Percentiles rank a stretch among this genome's conserved stretches.
These are phyloP conservation scores for Penicillium sp. DNA, from an alignment of 2,329 filamentous ascomycete genomes.

Conservation along the genomic window DNA sequence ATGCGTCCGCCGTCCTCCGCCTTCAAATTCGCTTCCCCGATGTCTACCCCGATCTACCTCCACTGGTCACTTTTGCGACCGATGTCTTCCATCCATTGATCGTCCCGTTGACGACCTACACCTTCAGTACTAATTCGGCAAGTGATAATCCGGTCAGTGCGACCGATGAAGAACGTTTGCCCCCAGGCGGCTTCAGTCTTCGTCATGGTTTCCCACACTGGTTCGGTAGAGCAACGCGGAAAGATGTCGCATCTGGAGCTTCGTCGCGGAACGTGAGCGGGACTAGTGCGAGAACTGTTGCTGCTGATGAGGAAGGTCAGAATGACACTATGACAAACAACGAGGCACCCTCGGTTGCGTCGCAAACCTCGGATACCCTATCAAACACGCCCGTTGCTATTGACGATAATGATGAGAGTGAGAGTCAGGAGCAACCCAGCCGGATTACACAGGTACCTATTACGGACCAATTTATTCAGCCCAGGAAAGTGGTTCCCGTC, in stretches of 20 bases:
- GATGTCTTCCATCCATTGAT: constrained; percentile 96
- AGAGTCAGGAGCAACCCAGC: neutral
- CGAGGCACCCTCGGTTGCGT: constrained; percentile 2
- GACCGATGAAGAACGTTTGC: constrained; percentile 78
- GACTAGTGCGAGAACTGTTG: constrained; percentile 32
- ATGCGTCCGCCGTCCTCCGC: constrained; percentile 81
- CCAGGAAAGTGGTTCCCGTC: constrained; percentile 56
- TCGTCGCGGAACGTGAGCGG: constrained; percentile 51
- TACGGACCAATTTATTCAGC: constrained; percentile 21
- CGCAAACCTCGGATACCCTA: neutral
- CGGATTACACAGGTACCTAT: constrained; percentile 18
- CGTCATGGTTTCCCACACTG: constrained; percentile 88
- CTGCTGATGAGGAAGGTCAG: constrained; percentile 5
- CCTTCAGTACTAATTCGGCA: constrained; percentile 79
- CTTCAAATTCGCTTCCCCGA: constrained; percentile 89
- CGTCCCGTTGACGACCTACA: constrained; percentile 91
- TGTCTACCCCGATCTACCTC: constrained; percentile 77
- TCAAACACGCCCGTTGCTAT: neutral
- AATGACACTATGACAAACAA: neutral
- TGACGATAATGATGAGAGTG: constrained; percentile 6
- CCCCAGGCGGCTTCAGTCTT: constrained; percentile 87
- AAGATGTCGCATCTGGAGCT: constrained; percentile 37
- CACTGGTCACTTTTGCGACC: constrained; percentile 83
- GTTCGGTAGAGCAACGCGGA: constrained; percentile 69
- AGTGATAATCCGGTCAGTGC: constrained; percentile 79